Evolutionary conservation across 164 flowering plant species (phyloP), one percentile per base, ranked within the genome.

Genomic region (Magnolia changhungtana): DNA sequence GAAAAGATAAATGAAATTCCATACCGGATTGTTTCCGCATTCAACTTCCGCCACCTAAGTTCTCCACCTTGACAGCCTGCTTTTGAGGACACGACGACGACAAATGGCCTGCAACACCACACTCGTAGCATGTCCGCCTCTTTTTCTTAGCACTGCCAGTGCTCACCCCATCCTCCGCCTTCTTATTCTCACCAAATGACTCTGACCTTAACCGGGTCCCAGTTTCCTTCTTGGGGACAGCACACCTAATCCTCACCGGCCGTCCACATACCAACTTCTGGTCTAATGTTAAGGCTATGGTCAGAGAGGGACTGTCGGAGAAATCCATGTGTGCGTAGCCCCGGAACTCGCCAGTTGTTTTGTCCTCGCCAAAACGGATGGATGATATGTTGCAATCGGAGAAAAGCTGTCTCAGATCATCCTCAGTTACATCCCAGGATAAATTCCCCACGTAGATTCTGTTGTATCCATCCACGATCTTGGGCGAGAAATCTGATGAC

Each of bases 291-390:
- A 96, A 79, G n/a, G 99, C 97, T 81, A 77, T 82, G 8, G 75
- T 72, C 10, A 90, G 69, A 20, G 94, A 94, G 4, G 81, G 66
- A 69, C 78, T 82, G 72, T 96, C 95, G n/a, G 87, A 77, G 74
- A 96, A 96, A 84, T 96, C 98, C 24, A 96, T 92, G 78, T 94
- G 99, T 31, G 93, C 98, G 80, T 90, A 96, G 45, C 99, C 98
- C 55, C 85, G 83, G 80, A 96, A 94, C 70, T 91, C 95, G 8
- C 87, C 94, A 0, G 93, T 90, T 59, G 84, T 91, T 82, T 96
- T 96, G 87, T 94, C 91, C 79, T 70, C 83, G 6, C 99, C 97
- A 66, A 90, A 91, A 10, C 98, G 94, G 73, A 96, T 83, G 13
- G 93, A 82, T 24, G 90, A 83, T 77, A 96, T 85, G 11, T 79